phyloP scores from a whole-genome alignment of 2,329 filamentous ascomycete genomes.

The Microsporum ferrugineum region DNA sequence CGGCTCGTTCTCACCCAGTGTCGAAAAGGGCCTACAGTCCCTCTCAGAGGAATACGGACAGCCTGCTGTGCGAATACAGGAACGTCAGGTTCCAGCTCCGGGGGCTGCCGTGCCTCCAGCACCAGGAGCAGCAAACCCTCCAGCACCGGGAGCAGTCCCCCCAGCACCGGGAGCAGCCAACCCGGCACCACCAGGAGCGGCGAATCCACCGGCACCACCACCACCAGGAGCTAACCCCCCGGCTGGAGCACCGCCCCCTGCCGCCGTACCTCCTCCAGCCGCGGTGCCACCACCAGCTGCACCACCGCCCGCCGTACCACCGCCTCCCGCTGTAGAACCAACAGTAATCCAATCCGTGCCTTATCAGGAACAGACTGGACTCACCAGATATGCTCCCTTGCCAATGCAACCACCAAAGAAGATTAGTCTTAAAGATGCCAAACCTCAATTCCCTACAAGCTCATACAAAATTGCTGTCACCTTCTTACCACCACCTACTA shows the following conservation, averaged over 20 bases:
- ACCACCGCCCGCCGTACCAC: neutral
- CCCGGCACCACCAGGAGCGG: neutral
- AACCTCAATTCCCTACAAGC: conserved; percentile 46
- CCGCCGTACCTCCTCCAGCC: neutral
- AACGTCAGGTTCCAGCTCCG: conserved; percentile 11
- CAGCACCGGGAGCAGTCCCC: neutral
- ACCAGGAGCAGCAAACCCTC: neutral
- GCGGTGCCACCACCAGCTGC: neutral
- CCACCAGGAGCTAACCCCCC: neutral
- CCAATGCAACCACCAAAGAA: conserved; percentile 48
- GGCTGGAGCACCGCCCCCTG: neutral
- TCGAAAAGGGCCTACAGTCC: conserved; percentile 30
- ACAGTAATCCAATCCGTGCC: conserved; percentile 31
- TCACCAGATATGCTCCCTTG: conserved; percentile 51
- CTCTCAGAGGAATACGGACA: conserved; percentile 22
- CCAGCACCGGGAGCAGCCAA: neutral
- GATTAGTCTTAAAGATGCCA: conserved; percentile 43
- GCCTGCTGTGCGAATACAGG: conserved; percentile 9
- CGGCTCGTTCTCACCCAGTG: conserved; percentile 41
- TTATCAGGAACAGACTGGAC: conserved; percentile 46
- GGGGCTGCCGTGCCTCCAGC: neutral
- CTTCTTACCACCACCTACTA: conserved; percentile 36
- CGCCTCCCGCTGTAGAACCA: conserved; percentile 8
- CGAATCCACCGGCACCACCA: neutral
- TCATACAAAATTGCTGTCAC: conserved; percentile 42